A percentile compares a stretch with the other conserved stretches of the same genome.
phyloP scores from a whole-genome alignment of 2,329 filamentous ascomycete species.

The Lasiodiplodia hormozganensis region DNA sequence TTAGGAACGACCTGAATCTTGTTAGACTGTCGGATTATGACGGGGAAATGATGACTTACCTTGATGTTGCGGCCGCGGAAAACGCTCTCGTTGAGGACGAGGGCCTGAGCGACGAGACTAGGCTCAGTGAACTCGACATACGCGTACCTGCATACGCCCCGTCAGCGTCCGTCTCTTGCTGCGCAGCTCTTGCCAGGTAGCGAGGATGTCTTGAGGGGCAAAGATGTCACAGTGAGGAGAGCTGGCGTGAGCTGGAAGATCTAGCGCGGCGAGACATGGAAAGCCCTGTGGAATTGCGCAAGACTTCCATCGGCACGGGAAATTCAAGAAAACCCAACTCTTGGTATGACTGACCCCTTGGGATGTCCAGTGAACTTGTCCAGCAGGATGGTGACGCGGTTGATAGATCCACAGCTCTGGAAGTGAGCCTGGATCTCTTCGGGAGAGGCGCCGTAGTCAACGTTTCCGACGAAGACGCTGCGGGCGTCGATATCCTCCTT shows the following conservation, averaged over 20 bases:
- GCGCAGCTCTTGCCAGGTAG: constrained; percentile 64
- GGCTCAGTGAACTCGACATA: constrained; percentile 99
- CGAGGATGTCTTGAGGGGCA: constrained; percentile 45
- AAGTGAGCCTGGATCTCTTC: constrained; percentile 99
- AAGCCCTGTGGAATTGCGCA: background rate
- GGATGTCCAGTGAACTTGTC: constrained; percentile 99
- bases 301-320: background rate
- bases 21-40: background rate
- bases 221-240: constrained; percentile 6
- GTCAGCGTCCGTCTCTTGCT: constrained; percentile 61
- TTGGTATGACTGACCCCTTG: constrained; percentile 79
- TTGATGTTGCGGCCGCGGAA: constrained; percentile 96
- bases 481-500: constrained; percentile 95
- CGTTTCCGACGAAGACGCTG: constrained; percentile 98
- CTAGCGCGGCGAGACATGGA: background rate
- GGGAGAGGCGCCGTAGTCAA: constrained; percentile 95
- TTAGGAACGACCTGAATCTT: constrained; percentile 76
- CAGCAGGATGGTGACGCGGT: constrained; percentile 93
- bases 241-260: background rate
- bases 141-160: constrained; percentile 76
- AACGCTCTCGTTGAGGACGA: constrained; percentile 94
- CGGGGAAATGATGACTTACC: constrained; percentile 58
- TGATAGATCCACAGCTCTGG: constrained; percentile 95
- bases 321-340: constrained; percentile 45
- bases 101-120: constrained; percentile 82